These are phyloP conservation scores for Myrmaecium sp. DNA, from an alignment of 2,329 filamentous ascomycete species.

Conservation along the genomic window DNA sequence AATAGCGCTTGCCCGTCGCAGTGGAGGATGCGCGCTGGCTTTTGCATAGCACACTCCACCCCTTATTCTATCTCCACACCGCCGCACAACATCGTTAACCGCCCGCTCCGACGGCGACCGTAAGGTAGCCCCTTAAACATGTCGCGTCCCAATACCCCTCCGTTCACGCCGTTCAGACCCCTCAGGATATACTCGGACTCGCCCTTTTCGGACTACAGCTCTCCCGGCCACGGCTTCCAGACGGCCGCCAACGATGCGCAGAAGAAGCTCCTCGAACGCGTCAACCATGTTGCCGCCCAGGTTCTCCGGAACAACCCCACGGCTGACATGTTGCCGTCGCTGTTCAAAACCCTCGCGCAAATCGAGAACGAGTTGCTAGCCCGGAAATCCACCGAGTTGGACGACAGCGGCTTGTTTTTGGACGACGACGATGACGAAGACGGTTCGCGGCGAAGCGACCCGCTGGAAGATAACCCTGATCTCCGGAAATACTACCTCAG, in stretches of 20 bases:
- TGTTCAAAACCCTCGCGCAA: conserved; percentile 11
- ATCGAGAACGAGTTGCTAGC: conserved; percentile 15
- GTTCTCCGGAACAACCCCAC: conserved; percentile 13
- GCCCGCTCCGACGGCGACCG: neutral
- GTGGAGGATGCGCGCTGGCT: conserved; percentile 2
- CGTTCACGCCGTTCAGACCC: conserved; percentile 5
- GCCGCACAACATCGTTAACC: neutral
- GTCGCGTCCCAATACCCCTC: conserved; percentile 3
- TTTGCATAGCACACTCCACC: conserved; percentile 2
- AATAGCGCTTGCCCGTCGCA: no score
- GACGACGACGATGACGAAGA: conserved; percentile 12
- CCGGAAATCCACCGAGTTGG: conserved; percentile 11
- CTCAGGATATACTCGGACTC: conserved; percentile 18
- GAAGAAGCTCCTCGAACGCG: conserved; percentile 14
- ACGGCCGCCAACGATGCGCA: conserved; percentile 1
- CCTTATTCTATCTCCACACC: neutral
- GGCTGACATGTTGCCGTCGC: conserved; percentile 2
- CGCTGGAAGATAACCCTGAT: no score
- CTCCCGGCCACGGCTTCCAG: conserved; percentile 15
- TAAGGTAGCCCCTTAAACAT: neutral
- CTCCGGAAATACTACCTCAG: no score
- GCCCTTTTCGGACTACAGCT: conserved; percentile 25
- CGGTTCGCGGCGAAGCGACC: no score
- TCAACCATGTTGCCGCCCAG: conserved; percentile 19
- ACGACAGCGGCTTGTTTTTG: conserved; percentile 16